These are phyloP conservation scores for Aspergillus sp. DNA, from an alignment of 2,329 filamentous ascomycete genomes.

Conservation along the genomic window DNA sequence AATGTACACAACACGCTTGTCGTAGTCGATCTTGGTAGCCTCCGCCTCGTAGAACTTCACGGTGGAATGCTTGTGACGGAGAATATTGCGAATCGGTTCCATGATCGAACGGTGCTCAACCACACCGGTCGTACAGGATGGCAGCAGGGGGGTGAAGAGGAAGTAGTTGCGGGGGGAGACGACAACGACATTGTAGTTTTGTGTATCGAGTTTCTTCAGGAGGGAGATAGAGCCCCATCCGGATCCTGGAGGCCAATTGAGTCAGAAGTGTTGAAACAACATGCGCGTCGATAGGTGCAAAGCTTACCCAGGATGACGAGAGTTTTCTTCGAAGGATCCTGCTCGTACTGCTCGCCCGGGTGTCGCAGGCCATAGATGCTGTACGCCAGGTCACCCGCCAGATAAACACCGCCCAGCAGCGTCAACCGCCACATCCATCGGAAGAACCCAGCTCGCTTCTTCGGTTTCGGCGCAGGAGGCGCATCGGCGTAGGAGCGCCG, in stretches of 20 bases:
- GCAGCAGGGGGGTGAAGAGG: slow-evolving; percentile 94
- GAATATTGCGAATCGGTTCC: slow-evolving; percentile 94
- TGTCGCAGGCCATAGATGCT: slow-evolving; percentile 74
- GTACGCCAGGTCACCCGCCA: slow-evolving; percentile 64
- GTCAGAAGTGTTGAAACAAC: slow-evolving; percentile 9
- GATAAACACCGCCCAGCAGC: slow-evolving; percentile 63
- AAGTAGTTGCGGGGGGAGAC: slow-evolving; percentile 99
- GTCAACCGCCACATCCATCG: slow-evolving; percentile 76
- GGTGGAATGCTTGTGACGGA: slow-evolving; percentile 84
- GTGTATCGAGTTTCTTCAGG: slow-evolving; percentile 95
- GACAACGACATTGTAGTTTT: slow-evolving; percentile 98
- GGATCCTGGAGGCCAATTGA: slow-evolving; percentile 54
- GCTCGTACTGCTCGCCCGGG: slow-evolving; percentile 66
- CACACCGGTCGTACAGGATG: slow-evolving; percentile 92
- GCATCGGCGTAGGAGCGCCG: slow-evolving; percentile 46
- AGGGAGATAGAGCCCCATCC: slow-evolving; percentile 95
- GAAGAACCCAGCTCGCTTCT: slow-evolving; percentile 58
- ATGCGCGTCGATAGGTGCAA: slow-evolving; percentile 3
- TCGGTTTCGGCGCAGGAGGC: slow-evolving; percentile 31
- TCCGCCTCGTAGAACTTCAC: slow-evolving; percentile 98
- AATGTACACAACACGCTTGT: slow-evolving; percentile 79
- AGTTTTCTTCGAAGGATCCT: slow-evolving; percentile 90
- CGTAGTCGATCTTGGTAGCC: slow-evolving; percentile 87
- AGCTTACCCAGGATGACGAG: slow-evolving; percentile 79
- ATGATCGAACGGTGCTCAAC: slow-evolving; percentile 99